Conservation (phyloP, 306 rosid species). For the Castanea sativa region DNA sequence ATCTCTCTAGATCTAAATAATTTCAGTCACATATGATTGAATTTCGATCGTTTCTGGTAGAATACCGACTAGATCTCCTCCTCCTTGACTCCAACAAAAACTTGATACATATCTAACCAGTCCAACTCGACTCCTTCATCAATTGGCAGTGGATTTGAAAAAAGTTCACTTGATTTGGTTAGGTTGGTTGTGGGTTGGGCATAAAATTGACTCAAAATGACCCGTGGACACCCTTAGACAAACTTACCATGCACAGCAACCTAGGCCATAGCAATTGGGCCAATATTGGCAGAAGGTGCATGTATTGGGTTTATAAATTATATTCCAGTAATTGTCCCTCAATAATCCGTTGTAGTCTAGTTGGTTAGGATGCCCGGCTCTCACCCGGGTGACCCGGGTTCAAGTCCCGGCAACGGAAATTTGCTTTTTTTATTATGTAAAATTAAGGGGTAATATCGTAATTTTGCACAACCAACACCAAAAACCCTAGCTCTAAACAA, state of each 20-base stretch:
- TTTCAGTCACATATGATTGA: too few relatives aligned
- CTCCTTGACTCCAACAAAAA: too few relatives aligned
- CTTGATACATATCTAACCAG: too few relatives aligned
- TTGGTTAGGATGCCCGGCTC: slow-evolving; percentile 52
- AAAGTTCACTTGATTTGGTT: too few relatives aligned
- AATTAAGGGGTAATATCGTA: slow-evolving; percentile 7
- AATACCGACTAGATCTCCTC: too few relatives aligned
- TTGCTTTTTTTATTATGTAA: too few relatives aligned
- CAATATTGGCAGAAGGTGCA: too few relatives aligned
- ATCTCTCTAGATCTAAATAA: too few relatives aligned
- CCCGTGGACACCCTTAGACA: too few relatives aligned
- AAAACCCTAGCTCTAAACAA: slow-evolving; percentile 1
- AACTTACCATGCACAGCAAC: fast-evolving
- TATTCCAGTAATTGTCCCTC: fast-evolving
- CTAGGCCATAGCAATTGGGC: too few relatives aligned
- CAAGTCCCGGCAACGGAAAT: slow-evolving; percentile 60
- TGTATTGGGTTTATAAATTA: too few relatives aligned
- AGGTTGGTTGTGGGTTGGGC: too few relatives aligned
- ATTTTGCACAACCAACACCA: background rate
- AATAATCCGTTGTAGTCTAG: slow-evolving; percentile 53
- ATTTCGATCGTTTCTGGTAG: fast-evolving
- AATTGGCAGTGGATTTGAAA: fast-evolving
- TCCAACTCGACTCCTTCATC: fast-evolving
- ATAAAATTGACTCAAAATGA: fast-evolving
- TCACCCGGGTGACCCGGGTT: slow-evolving; percentile 54